phyloP scores from a whole-genome alignment of 73 alveolate genomes.

The Paramecium pentaurelia region DNA sequence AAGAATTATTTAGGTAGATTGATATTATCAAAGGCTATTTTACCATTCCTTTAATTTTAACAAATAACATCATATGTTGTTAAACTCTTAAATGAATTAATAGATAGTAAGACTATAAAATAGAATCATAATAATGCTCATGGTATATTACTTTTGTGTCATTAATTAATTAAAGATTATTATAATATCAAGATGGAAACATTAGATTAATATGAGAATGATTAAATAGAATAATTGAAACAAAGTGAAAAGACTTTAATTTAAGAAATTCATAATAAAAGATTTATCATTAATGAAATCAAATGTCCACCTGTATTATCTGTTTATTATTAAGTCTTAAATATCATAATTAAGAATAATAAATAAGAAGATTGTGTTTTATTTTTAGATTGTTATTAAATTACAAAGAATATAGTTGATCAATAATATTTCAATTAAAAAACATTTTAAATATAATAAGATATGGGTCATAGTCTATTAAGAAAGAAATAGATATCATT shows the following conservation, averaged over 20 bases:
- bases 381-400: neutral
- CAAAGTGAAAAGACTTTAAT: neutral
- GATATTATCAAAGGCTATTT: neutral
- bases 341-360: neutral
- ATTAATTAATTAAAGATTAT: slow-evolving; percentile 19
- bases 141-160: neutral
- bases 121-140: neutral
- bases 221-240: neutral
- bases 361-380: neutral
- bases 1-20: slow-evolving; percentile 59
- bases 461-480: neutral
- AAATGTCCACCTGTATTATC: neutral
- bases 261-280: neutral
- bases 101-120: neutral
- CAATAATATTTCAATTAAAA: neutral
- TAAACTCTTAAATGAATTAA: neutral
- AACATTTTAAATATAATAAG: neutral
- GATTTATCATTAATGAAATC: neutral
- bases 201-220: neutral
- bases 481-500: neutral
- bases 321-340: neutral
- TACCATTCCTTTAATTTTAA: neutral
- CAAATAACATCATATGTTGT: neutral
- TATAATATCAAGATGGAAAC: neutral
- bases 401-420: neutral